Evolutionary conservation across 768 basidiomycete genomes (phyloP), one percentile per base, ranked within the genome.

Genomic region (Boletus vermiculosoides): DNA sequence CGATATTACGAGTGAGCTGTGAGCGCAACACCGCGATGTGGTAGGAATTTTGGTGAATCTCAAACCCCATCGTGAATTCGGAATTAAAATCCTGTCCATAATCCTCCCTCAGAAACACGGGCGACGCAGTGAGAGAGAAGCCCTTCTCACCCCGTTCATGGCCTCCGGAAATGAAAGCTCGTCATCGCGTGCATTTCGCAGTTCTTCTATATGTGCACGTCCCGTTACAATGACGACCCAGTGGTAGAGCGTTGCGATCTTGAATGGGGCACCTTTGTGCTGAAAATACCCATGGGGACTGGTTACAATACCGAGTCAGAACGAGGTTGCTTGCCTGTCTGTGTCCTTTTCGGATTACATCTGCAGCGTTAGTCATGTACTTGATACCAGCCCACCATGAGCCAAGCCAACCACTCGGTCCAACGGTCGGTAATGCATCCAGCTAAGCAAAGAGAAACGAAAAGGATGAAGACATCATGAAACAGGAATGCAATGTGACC

Each of bases 171-270:
- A 61, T 9, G 76, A 78, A 33, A 82, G 55, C 6, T 63, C 59
- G 31, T 74, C 72, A 11, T 79, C 76, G 0, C 75, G 67, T 4
- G 75, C 73, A 40, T 68, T 76, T 18, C 69, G 64, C 20, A 79
- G 13, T 37, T 81, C 78, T 10, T 79, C 74, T 41, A 79, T 57
- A 8, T 72, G 55, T 30, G 62, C 55, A 0, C 59, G 63, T 2
- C 68, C 66, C 13, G 61, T 68, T 1, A 76, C 52, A 9, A 82
- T 52, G 25, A 81, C 72, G 0, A 71, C 52, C 78, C 79, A 82
- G 42, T 65, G 65, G 16, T 51, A 51, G 11, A 66, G 31, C 2
- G 57, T 58, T 3, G 74, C 55, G 33, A 75, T 60, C 55, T 72
- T 71, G 62, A 73, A 78, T 5, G 67, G 52, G 7, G 55, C 50